Conservation (phyloP, 164 flowering plant species). For the Stephania japonica region DNA sequence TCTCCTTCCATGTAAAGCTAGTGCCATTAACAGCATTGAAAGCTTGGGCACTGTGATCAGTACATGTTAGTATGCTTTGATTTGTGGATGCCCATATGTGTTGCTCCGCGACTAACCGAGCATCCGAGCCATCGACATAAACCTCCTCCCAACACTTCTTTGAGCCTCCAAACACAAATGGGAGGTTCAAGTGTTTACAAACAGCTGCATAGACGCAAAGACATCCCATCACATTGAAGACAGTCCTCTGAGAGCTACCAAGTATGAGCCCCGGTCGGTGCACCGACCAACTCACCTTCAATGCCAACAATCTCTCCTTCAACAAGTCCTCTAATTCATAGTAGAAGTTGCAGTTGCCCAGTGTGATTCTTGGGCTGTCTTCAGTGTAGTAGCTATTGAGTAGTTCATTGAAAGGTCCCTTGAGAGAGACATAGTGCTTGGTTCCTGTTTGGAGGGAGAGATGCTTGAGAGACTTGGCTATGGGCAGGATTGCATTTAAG, state of each 20-base stretch:
- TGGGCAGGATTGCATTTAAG: slow-evolving; percentile 48
- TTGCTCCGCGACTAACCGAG: slow-evolving; percentile 72
- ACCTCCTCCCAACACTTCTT: slow-evolving; percentile 68
- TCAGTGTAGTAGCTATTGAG: slow-evolving; percentile 34
- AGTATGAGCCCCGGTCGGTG: slow-evolving; percentile 73
- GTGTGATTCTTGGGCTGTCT: slow-evolving; percentile 44
- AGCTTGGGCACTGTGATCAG: slow-evolving; percentile 37
- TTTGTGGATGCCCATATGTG: slow-evolving; percentile 74
- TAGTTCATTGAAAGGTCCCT: slow-evolving; percentile 16
- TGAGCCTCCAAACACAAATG: slow-evolving; percentile 77
- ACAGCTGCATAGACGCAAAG: slow-evolving; percentile 65
- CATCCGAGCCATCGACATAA: slow-evolving; percentile 68
- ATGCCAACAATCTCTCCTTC: slow-evolving; percentile 32
- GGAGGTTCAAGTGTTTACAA: slow-evolving; percentile 55
- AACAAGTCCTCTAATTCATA: slow-evolving; percentile 71
- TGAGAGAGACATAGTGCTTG: slow-evolving; percentile 58
- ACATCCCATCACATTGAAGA: slow-evolving; percentile 68
- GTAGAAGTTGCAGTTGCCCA: slow-evolving; percentile 43
- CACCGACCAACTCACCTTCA: slow-evolving; percentile 61
- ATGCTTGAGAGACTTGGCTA: slow-evolving; percentile 45
- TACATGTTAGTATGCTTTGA: slow-evolving; percentile 8
- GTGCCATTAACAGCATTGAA: slow-evolving; percentile 64
- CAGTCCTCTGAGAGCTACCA: slow-evolving; percentile 54
- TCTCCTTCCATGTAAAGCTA: slow-evolving; percentile 65
- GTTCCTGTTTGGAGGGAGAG: slow-evolving; percentile 85